Evolutionary conservation across 495 filamentous ascomycete species (phyloP), one percentile per base, ranked within the genome.

Genomic region (Lophiostoma macrostomum): DNA sequence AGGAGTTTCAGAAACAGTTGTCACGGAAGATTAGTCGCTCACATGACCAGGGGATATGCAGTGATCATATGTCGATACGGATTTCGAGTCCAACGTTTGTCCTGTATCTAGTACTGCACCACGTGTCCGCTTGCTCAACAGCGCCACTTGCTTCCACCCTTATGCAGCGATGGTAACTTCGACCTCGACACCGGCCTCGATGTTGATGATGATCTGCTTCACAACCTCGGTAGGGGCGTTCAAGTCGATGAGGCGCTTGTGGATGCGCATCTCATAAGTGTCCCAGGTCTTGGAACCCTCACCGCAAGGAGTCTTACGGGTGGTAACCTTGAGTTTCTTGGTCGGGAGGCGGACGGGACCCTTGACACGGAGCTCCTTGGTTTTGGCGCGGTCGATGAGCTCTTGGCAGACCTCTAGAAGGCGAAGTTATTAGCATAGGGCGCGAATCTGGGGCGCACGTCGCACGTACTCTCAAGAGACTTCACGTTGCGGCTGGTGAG

Each of bases 191-290:
- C 93, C 93, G 57, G 93, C 93, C 84, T 98, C 93, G 74, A 98
- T 97, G 81, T 98, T 98, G 80, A 97, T 90, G 74, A 98, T 98
- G 81, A 98, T 97, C 82, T 96, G 90, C 85, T 98, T 98, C 74
- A 98, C 93, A 55, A 95, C 89, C 82, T 98, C 93, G 65, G 93
- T 98, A 48, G 93, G 93, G 56, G 93, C 93, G 73, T 91, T 93
- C 51, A 97, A 79, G 77, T 93, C 88, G 73, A 95, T 94, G 69
- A 94, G 82, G 71, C 91, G 88, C 83, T 97, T 97, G 81, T 97
- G 90, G 71, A 97, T 94, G 78, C 93, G 86, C 91, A 97, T 94
- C 86, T 98, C 94, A 75, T 82, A 97, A 72, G 80, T 85, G 76
- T 98, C 93, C 93, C 93, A 97, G 69, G 93, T 98, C 86, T 98